A percentile compares a stretch with the other conserved stretches of the same genome.
Evolutionary conservation across 345 rosid genomes (phyloP).

Genomic region (Brassica incana): DNA sequence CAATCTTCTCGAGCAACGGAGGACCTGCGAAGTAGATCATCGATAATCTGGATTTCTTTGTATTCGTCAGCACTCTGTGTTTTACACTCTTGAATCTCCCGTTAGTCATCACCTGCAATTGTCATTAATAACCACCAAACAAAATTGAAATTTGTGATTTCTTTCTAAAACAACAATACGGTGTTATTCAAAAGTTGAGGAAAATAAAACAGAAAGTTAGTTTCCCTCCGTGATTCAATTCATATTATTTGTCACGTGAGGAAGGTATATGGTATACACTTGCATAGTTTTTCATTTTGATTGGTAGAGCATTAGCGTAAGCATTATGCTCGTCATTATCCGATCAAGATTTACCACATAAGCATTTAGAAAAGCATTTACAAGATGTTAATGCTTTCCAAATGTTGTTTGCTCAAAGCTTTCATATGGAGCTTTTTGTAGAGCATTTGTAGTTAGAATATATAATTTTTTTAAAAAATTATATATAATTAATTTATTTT

Average conservation of each 20-base stretch:
- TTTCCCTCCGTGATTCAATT: not conserved
- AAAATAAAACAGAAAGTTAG: not conserved
- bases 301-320: too few species aligned
- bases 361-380: too few species aligned
- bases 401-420: too few species aligned
- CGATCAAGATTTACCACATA: too few species aligned
- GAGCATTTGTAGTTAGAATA: too few species aligned
- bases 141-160: not conserved
- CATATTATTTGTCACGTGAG: not conserved
- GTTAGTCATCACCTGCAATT: constrained; percentile 73
- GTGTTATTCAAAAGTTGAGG: not conserved
- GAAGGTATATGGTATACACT: too few species aligned
- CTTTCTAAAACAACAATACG: not conserved
- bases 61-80: constrained; percentile 69
- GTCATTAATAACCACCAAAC: not conserved
- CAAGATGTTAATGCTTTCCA: too few species aligned
- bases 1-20: constrained; percentile 56
- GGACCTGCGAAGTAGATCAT: constrained; percentile 93
- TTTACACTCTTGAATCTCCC: constrained; percentile 81
- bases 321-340: too few species aligned
- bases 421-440: too few species aligned
- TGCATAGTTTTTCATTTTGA: too few species aligned
- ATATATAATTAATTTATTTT: too few species aligned
- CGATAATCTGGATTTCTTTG: constrained; percentile 59
- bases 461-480: too few species aligned